A percentile compares a stretch with the other conserved stretches of the same genome.
phyloP scores from a whole-genome alignment of 768 basidiomycete species.

The Kwoniella botswanensis region DNA sequence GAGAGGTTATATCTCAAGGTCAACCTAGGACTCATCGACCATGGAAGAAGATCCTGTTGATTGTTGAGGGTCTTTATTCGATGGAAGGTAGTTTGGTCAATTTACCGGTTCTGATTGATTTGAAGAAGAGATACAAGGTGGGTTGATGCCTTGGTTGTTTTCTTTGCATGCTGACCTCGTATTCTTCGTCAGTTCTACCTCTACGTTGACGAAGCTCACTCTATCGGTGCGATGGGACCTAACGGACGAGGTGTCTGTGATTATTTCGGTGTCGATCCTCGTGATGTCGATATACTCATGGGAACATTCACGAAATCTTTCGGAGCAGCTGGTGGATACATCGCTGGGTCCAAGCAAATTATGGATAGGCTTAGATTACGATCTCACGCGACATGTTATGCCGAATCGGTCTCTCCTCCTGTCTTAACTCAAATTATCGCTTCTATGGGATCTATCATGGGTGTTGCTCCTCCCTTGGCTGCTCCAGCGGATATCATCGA shows the following conservation, averaged over 20 bases:
- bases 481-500: slow-evolving; percentile 54
- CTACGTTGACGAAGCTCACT: slow-evolving; percentile 96
- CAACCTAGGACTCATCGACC: slow-evolving; percentile 98
- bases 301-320: slow-evolving; percentile 84
- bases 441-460: slow-evolving; percentile 97
- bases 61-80: slow-evolving; percentile 94
- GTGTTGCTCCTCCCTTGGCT: slow-evolving; percentile 63
- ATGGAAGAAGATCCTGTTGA: slow-evolving; percentile 96
- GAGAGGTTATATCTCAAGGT: slow-evolving; percentile 93
- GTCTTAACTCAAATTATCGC: slow-evolving; percentile 89
- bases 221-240: slow-evolving; percentile 92
- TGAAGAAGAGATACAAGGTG: slow-evolving; percentile 96
- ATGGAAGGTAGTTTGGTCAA: slow-evolving; percentile 98
- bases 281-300: slow-evolving; percentile 89
- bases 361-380: slow-evolving; percentile 80
- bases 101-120: slow-evolving; percentile 76
- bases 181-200: slow-evolving; percentile 76
- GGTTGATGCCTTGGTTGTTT: slow-evolving; percentile 24
- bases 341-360: slow-evolving; percentile 78
- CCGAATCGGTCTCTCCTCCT: slow-evolving; percentile 87
- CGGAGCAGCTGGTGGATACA: slow-evolving; percentile 80
- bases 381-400: slow-evolving; percentile 81
- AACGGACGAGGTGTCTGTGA: slow-evolving; percentile 93
- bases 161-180: background rate
- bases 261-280: slow-evolving; percentile 85